A percentile compares a stretch with the other conserved stretches of the same genome.
These are phyloP conservation scores for Boletus huronensis DNA, from an alignment of 768 basidiomycete genomes.

Conservation along the genomic window DNA sequence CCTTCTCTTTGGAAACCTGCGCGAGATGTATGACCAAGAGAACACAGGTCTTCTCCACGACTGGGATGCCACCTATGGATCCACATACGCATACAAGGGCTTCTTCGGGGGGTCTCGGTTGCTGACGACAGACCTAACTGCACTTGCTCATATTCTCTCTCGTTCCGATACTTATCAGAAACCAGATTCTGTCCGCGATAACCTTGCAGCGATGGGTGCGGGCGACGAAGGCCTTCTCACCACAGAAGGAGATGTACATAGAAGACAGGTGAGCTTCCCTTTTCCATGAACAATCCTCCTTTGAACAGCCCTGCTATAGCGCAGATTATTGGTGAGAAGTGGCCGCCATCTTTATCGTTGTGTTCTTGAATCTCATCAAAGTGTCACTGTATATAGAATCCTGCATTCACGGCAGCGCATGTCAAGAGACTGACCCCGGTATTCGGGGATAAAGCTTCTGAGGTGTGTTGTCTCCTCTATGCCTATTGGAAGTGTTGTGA, in stretches of 20 bases:
- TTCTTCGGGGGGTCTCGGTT: conserved; percentile 52
- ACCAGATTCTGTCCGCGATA: conserved; percentile 53
- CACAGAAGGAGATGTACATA: conserved; percentile 54
- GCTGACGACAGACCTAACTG: conserved; percentile 56
- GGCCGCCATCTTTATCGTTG: background rate
- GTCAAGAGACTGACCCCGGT: conserved; percentile 52
- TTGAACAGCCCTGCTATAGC: conserved; percentile 31
- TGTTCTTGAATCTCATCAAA: background rate
- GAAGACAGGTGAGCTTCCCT: conserved; percentile 40
- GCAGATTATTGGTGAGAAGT: conserved; percentile 48
- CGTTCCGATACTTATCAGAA: conserved; percentile 59
- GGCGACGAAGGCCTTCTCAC: conserved; percentile 49
- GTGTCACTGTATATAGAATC: conserved; percentile 31
- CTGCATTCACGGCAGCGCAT: conserved; percentile 49
- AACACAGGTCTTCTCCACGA: conserved; percentile 45
- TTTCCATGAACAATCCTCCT: background rate
- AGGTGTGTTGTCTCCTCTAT: conserved; percentile 35
- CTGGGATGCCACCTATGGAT: conserved; percentile 47
- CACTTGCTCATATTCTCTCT: conserved; percentile 55
- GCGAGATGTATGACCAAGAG: conserved; percentile 55
- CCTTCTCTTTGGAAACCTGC: conserved; percentile 51
- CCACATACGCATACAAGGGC: conserved; percentile 50
- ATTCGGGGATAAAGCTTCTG: conserved; percentile 54
- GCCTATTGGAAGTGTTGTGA: background rate
- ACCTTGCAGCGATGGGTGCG: conserved; percentile 48